Conservation (phyloP, 2,329 filamentous ascomycete species). For the Stemphylium beticola region DNA sequence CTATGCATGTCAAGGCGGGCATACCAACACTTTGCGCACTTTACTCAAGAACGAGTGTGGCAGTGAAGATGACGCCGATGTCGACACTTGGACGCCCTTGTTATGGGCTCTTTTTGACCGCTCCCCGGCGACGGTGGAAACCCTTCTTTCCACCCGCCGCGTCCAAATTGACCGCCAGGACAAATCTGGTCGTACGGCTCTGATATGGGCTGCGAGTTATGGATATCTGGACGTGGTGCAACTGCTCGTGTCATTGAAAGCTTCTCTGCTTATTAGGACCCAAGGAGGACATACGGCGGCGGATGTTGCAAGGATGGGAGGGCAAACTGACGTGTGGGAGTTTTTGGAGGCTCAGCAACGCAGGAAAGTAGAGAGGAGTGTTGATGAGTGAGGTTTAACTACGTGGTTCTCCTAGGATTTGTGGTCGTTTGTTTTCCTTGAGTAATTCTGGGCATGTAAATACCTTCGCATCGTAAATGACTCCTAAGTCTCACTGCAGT, state of each 20-base stretch:
- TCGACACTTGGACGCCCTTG: slow-evolving; percentile 47
- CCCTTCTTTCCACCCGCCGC: slow-evolving; percentile 35
- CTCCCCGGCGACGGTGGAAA: slow-evolving; percentile 36
- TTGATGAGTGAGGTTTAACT: too few relatives aligned
- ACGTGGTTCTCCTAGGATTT: too few relatives aligned
- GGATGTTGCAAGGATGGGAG: slow-evolving; percentile 20
- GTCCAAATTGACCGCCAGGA: slow-evolving; percentile 44
- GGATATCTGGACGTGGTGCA: slow-evolving; percentile 36
- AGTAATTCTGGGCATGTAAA: too few relatives aligned
- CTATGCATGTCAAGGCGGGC: slow-evolving; percentile 36
- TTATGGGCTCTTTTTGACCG: slow-evolving; percentile 42
- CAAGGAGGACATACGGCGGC: slow-evolving; percentile 18
- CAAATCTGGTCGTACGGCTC: slow-evolving; percentile 32
- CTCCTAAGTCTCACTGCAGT: too few relatives aligned
- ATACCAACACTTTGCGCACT: slow-evolving; percentile 30
- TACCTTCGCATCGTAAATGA: too few relatives aligned
- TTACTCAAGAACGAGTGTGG: slow-evolving; percentile 37
- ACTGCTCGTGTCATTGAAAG: slow-evolving; percentile 19
- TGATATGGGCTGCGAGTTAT: slow-evolving; percentile 48
- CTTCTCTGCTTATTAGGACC: slow-evolving; percentile 16
- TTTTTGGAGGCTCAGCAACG: too few relatives aligned
- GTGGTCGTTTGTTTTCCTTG: too few relatives aligned
- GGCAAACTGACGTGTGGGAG: slow-evolving; percentile 24
- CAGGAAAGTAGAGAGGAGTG: too few relatives aligned
- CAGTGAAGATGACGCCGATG: slow-evolving; percentile 43